Evolutionary conservation across 352 stramenopile species (phyloP).

Genomic region (Phytophthora nicotianae): DNA sequence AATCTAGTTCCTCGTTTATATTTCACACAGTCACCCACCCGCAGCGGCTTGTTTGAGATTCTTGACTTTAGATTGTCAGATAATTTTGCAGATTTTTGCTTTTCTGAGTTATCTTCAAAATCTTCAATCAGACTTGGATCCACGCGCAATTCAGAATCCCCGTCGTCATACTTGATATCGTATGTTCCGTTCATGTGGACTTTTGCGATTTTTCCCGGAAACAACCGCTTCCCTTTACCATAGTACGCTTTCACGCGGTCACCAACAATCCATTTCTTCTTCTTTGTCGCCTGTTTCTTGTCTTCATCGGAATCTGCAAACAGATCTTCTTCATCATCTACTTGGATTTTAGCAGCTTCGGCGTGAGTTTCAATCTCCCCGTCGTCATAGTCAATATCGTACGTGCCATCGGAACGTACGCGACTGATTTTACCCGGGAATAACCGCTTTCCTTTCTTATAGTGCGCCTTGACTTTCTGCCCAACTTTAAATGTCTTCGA

Average conservation of each 20-base stretch:
- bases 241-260: constrained; percentile 48
- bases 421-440: constrained; percentile 58
- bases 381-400: constrained; percentile 76
- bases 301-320: constrained; percentile 48
- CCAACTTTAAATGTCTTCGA: constrained; percentile 26
- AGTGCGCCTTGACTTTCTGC: constrained; percentile 43
- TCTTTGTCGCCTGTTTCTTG: constrained; percentile 31
- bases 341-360: constrained; percentile 18
- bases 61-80: constrained; percentile 6
- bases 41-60: constrained; percentile 9
- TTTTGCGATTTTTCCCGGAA: constrained; percentile 60
- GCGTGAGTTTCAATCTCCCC: constrained; percentile 67
- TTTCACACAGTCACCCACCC: constrained; percentile 30
- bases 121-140: constrained; percentile 35
- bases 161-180: constrained; percentile 72
- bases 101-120: constrained; percentile 1
- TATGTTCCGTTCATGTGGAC: constrained; percentile 67
- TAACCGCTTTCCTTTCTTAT: constrained; percentile 51
- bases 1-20: constrained; percentile 46
- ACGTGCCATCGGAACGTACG: constrained; percentile 55
- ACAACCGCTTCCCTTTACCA: constrained; percentile 65
- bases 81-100: background rate
- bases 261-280: constrained; percentile 34
- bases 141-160: constrained; percentile 52
- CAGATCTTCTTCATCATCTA: constrained; percentile 53